Evolutionary conservation across 176 grass and related monocot genomes (phyloP).

Genomic region (Aechmea fasciata): DNA sequence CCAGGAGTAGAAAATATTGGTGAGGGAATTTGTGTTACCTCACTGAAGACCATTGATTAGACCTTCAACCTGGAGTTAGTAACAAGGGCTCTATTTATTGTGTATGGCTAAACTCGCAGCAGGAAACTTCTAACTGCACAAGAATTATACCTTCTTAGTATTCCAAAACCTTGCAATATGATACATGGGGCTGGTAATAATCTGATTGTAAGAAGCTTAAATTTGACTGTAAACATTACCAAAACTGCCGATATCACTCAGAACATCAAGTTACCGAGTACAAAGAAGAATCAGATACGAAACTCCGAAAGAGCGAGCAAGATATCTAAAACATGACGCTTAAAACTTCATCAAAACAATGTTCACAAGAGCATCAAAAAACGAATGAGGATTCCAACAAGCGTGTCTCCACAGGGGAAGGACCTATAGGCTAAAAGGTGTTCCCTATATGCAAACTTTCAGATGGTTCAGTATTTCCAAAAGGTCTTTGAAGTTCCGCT

Average conservation of each 20-base stretch:
- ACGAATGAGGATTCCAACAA: no score
- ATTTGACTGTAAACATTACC: not conserved
- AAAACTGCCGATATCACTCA: not conserved
- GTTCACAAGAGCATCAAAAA: not conserved
- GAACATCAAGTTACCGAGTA: not conserved
- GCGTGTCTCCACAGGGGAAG: no score
- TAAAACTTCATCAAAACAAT: not conserved
- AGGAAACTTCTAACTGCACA: not conserved
- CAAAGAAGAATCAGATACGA: not conserved
- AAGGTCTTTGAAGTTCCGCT: no score
- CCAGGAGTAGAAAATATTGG: no score
- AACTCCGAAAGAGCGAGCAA: not conserved
- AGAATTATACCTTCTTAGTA: not conserved
- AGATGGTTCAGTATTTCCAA: no score
- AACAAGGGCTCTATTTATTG: no score
- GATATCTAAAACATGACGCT: not conserved
- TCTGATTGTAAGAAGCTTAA: not conserved
- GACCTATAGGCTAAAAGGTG: no score
- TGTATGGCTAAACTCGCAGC: not conserved
- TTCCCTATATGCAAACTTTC: no score
- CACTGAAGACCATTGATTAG: no score
- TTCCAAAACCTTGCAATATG: not conserved
- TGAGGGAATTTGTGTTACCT: no score
- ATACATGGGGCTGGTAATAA: not conserved
- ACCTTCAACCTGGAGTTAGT: no score